Percentiles rank a stretch among this genome's conserved stretches.
Evolutionary conservation across 306 rosid species (phyloP).

Genomic region (Inga laurina): DNA sequence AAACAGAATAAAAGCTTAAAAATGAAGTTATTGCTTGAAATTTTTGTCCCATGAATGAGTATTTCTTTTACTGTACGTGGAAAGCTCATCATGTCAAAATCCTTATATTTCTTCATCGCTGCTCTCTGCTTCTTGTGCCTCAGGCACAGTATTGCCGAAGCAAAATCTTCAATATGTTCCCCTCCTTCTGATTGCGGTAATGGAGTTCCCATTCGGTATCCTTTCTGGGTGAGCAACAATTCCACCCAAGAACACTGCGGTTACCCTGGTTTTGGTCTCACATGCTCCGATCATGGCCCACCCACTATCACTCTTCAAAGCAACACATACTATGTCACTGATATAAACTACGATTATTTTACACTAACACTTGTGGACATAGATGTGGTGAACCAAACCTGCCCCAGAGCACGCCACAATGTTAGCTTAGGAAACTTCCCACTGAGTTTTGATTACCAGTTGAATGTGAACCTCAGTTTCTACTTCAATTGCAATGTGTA

Average conservation of each 20-base stretch:
- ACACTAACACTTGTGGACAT: conserved; percentile 43
- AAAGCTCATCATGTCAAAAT: conserved; percentile 18
- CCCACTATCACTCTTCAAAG: conserved; percentile 14
- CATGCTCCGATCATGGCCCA: background rate
- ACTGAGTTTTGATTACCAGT: background rate
- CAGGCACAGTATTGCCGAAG: too few relatives aligned
- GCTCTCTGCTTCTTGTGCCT: conserved; percentile 29
- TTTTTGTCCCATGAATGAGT: too few relatives aligned
- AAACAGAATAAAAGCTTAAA: too few relatives aligned
- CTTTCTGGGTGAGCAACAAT: conserved; percentile 31
- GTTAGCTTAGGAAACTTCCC: conserved; percentile 32
- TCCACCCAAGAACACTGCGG: conserved; percentile 21
- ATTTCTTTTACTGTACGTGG: too few relatives aligned
- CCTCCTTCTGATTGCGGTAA: too few relatives aligned
- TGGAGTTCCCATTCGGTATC: conserved; percentile 30
- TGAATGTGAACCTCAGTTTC: conserved; percentile 39
- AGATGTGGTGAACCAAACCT: conserved; percentile 21
- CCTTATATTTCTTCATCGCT: background rate
- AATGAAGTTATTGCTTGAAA: too few relatives aligned
- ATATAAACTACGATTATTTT: conserved; percentile 22
- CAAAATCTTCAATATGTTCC: too few relatives aligned
- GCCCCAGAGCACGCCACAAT: conserved; percentile 41
- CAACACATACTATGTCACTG: conserved; percentile 29
- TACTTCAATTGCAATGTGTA: conserved; percentile 39
- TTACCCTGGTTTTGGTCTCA: conserved; percentile 33